phyloP scores from a whole-genome alignment of 2,329 filamentous ascomycete genomes.

The Aspergillus chevalieri region DNA sequence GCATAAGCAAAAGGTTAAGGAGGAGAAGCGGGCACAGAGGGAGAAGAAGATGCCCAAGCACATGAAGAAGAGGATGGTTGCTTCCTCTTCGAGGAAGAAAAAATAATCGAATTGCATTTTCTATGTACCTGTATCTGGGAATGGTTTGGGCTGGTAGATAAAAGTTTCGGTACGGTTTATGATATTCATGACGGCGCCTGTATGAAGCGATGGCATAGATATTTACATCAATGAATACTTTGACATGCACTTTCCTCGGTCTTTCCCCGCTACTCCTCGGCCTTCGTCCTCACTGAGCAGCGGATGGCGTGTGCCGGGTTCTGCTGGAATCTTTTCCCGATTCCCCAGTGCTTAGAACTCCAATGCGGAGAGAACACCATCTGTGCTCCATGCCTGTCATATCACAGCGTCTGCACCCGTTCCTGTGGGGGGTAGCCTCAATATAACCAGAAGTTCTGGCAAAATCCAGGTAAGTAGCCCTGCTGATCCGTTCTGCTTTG shows the following conservation, averaged over 20 bases:
- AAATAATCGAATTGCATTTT: constrained; percentile 19
- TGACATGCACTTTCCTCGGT: too few species aligned
- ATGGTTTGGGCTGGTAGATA: not conserved
- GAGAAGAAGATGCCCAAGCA: constrained; percentile 96
- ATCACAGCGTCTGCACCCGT: too few species aligned
- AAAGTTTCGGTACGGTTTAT: not conserved
- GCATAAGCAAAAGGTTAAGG: constrained; percentile 88
- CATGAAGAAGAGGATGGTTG: constrained; percentile 64
- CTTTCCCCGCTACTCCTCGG: too few species aligned
- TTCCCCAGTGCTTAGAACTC: too few species aligned
- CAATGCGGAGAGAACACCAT: too few species aligned
- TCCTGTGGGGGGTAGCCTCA: too few species aligned
- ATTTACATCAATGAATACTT: not conserved
- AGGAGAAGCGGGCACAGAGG: constrained; percentile 88
- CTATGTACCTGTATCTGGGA: not conserved
- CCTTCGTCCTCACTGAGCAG: too few species aligned
- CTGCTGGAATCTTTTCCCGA: too few species aligned
- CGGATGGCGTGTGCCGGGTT: too few species aligned
- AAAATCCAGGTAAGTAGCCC: too few species aligned
- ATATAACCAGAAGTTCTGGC: too few species aligned
- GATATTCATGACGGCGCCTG: not conserved
- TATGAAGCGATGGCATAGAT: not conserved
- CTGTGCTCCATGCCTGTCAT: too few species aligned
- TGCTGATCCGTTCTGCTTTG: not conserved
- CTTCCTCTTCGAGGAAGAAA: constrained; percentile 28